phyloP scores from a whole-genome alignment of 345 rosid species.

The Brassica juncea region DNA sequence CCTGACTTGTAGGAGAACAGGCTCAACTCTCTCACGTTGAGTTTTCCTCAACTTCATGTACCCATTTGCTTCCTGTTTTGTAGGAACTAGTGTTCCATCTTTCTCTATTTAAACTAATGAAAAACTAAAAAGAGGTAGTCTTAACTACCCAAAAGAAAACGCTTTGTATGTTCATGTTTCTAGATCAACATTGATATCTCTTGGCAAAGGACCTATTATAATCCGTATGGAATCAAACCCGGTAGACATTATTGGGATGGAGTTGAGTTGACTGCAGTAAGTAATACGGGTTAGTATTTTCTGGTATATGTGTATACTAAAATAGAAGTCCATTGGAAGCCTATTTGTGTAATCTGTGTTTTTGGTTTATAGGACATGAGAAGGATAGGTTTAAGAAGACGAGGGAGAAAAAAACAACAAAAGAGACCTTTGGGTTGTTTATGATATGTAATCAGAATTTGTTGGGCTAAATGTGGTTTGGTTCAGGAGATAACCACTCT shows the following conservation, averaged over 20 bases:
- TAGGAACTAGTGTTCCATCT: no score
- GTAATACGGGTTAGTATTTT: conserved; percentile 49
- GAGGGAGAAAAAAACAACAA: conserved; percentile 80
- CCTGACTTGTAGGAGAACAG: no score
- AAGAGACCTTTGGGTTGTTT: conserved; percentile 82
- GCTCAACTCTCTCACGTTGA: no score
- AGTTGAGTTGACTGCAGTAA: conserved; percentile 79
- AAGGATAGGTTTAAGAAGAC: conserved; percentile 58
- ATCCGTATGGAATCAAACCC: conserved; percentile 82
- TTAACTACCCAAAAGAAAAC: no score
- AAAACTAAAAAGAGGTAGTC: no score
- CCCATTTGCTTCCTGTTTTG: no score
- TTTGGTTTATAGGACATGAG: conserved; percentile 62
- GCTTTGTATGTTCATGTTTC: no score
- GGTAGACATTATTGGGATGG: conserved; percentile 97
- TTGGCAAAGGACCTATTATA: not conserved
- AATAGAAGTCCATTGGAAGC: not conserved
- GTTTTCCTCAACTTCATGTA: no score
- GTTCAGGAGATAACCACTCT: not conserved
- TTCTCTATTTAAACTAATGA: no score
- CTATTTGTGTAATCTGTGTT: not conserved
- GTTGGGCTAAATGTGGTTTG: not conserved
- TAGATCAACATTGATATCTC: no score
- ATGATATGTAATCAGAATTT: conserved; percentile 59
- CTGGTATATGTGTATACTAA: conserved; percentile 2